Percentiles rank a stretch among this genome's conserved stretches.
Evolutionary conservation across 1,284 basidiomycete species (phyloP).

Genomic region (Irpex sp.): DNA sequence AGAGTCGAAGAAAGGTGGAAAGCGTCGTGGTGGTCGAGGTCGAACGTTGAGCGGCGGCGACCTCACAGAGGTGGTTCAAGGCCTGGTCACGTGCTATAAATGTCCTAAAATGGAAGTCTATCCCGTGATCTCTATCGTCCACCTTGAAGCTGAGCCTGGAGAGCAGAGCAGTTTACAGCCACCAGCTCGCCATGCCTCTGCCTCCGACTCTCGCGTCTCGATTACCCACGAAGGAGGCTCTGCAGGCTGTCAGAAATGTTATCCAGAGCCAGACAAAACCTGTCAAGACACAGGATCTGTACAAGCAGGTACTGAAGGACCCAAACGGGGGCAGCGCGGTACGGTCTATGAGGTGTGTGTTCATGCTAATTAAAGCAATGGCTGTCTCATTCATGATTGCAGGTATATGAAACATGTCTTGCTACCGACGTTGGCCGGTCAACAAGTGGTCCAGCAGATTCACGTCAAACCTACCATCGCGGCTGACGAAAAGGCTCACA

Average conservation of each 20-base stretch:
- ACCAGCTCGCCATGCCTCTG: not conserved
- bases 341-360: constrained; percentile 16
- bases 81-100: not conserved
- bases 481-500: constrained; percentile 18
- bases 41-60: not conserved
- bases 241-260: constrained; percentile 12
- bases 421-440: constrained; percentile 38
- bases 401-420: constrained; percentile 60
- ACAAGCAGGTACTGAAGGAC: constrained; percentile 14
- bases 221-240: constrained; percentile 5
- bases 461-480: constrained; percentile 32
- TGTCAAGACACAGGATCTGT: constrained; percentile 13
- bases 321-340: constrained; percentile 8
- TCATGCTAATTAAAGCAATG: not conserved
- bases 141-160: too few species aligned
- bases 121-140: too few species aligned
- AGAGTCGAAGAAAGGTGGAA: not conserved
- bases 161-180: too few species aligned
- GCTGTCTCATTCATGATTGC: not conserved
- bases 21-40: not conserved
- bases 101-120: not conserved
- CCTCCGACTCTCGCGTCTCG: not conserved
- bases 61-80: too few species aligned
- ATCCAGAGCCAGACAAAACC: constrained; percentile 7
- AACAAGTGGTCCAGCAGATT: constrained; percentile 43